Evolutionary conservation across 495 filamentous ascomycete genomes (phyloP).

Genomic region (Bombardia bombarda): DNA sequence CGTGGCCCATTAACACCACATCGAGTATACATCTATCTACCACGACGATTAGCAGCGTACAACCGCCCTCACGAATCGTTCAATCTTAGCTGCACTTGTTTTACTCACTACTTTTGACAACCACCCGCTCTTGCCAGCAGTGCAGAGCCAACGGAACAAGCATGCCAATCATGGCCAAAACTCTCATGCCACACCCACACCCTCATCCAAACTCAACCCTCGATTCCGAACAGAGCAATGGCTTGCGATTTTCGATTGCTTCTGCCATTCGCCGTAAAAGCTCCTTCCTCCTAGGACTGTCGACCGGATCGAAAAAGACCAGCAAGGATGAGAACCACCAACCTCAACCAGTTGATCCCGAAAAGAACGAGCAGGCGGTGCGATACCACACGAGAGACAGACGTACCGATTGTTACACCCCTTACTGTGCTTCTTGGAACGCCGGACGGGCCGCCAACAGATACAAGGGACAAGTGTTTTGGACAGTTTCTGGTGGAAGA

Average conservation of each 20-base stretch:
- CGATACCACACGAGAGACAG: not conserved
- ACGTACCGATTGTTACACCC: not conserved
- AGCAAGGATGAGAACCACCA: not conserved
- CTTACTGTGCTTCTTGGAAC: not conserved
- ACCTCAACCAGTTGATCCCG: not conserved
- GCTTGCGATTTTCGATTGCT: not conserved
- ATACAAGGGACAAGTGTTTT: not conserved
- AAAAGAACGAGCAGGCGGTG: not conserved
- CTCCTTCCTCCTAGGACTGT: not conserved
- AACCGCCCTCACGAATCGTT: too few relatives aligned
- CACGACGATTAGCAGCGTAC: too few relatives aligned
- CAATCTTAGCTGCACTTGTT: too few relatives aligned
- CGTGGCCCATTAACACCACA: too few relatives aligned
- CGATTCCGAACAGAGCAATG: not conserved
- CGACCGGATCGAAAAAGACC: not conserved
- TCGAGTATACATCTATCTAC: too few relatives aligned
- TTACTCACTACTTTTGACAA: too few relatives aligned
- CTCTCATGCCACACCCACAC: too few relatives aligned
- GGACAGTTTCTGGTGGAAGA: not conserved
- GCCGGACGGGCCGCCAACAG: not conserved
- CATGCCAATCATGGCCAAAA: not conserved
- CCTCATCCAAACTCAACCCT: not conserved
- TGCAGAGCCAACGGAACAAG: too few relatives aligned
- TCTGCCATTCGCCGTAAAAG: not conserved
- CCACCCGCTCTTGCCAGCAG: too few relatives aligned